Evolutionary conservation across 2,329 filamentous ascomycete species (phyloP), one percentile per base, ranked within the genome.

Genomic region (Microdochium paspali): DNA sequence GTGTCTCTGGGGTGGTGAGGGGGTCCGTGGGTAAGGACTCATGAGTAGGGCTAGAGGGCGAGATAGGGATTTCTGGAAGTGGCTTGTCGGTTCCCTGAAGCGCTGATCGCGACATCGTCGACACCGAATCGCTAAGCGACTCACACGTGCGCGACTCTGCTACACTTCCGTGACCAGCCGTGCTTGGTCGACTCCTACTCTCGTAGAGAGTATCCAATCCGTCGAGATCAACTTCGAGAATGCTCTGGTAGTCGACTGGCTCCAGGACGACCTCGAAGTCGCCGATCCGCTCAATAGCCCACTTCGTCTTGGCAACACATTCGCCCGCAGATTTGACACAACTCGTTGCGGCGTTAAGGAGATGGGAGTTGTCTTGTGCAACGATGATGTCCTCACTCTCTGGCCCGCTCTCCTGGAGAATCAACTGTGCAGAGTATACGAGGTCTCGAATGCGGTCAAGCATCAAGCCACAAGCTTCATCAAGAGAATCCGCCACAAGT

Each of bases 241-340:
- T 40, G 18, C 35, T 40, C 25, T 72, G 59, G 18, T 67, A 68
- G 31, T 69, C 61, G 54, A 85, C 80, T 47, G 87, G 73, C 61
- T 95, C 88, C 35, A 40, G 6, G 15, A 7, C 23, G 54, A 90
- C 81, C 63, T 95, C 90, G 54, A 95, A 95, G 63, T 95, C 90
- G 20, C 90, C 90, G 53, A 93, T 89, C 51, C 85, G 79, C 66
- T 95, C 90, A 49, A 98, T 85, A 42, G 94, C 82, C 61, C 80
- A 76, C 58, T 89, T 89, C 10, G 90, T 85, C 66, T 90, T 91
- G 6, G 86, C 84, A 20, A 95, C 86, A 64, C 91, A 96, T 56
- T 95, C 90, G 35, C 91, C 91, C 42, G 90, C 90, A 21, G 88
- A 86, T 55, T 89, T 84, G 24, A 98, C 90, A 61, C 90, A 96